These are phyloP conservation scores for Magnolia changhungtana DNA, from an alignment of 164 flowering plant genomes.

Conservation along the genomic window DNA sequence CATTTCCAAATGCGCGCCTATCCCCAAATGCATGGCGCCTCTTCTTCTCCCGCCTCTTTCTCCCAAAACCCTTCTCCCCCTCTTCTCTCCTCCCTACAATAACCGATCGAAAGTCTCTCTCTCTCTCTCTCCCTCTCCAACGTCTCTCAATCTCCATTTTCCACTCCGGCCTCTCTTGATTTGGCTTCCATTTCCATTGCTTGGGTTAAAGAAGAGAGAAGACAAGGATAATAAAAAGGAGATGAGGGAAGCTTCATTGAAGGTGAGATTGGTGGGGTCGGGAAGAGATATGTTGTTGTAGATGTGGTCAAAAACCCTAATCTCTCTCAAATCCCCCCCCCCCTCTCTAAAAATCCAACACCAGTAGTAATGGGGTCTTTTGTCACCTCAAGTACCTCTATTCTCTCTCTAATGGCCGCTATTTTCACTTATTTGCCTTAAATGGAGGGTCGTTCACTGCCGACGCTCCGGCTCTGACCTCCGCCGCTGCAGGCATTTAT, in stretches of 20 bases:
- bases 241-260: conserved; percentile 20
- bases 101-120: too few relatives aligned
- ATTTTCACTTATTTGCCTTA: not conserved
- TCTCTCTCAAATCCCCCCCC: too few relatives aligned
- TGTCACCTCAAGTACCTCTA: not conserved
- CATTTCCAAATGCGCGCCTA: too few relatives aligned
- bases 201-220: conserved; percentile 31
- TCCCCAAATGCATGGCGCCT: too few relatives aligned
- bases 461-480: not conserved
- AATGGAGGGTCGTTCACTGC: not conserved
- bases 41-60: too few relatives aligned
- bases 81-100: too few relatives aligned
- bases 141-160: too few relatives aligned
- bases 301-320: conserved; percentile 4
- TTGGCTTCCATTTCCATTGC: not conserved
- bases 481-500: not conserved
- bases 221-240: conserved; percentile 26
- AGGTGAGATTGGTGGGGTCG: conserved; percentile 30
- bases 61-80: too few relatives aligned
- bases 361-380: not conserved
- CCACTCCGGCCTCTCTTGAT: too few relatives aligned
- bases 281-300: conserved; percentile 33
- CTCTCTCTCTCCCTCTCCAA: too few relatives aligned
- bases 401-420: not conserved
- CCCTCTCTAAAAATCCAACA: not conserved